Conservation (phyloP, 345 rosid genomes). For the Hibiscus trionum region DNA sequence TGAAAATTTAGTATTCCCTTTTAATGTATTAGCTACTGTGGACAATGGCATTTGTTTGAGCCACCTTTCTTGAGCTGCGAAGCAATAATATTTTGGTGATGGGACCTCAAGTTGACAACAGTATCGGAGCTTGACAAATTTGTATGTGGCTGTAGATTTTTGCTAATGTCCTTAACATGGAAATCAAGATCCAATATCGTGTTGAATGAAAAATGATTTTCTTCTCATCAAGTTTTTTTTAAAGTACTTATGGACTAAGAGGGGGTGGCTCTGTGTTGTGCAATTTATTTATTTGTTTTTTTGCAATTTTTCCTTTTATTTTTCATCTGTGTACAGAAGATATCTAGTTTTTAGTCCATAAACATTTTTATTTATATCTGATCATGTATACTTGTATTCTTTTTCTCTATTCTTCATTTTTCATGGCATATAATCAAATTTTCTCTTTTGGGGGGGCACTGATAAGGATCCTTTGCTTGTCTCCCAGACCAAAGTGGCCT, state of each 20-base stretch:
- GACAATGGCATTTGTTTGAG: neutral
- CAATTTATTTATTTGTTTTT: neutral
- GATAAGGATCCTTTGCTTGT: constrained; percentile 25
- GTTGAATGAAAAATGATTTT: neutral
- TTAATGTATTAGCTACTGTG: too few species aligned
- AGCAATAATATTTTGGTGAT: neutral
- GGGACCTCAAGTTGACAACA: neutral
- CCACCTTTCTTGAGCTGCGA: neutral
- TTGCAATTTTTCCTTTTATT: neutral
- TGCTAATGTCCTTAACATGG: neutral
- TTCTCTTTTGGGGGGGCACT: neutral
- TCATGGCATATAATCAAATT: neutral
- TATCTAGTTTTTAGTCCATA: neutral
- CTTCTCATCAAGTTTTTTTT: neutral
- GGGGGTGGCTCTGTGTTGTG: neutral
- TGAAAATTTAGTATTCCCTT: neutral
- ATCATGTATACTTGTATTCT: neutral
- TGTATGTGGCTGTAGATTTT: neutral
- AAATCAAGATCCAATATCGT: neutral
- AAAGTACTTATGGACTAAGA: neutral
- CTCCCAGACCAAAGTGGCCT: constrained; percentile 93
- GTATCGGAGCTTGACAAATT: neutral
- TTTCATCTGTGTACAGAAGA: neutral
- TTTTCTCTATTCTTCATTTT: neutral
- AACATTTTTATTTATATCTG: neutral